Conservation (phyloP, 306 rosid species). For the Chamaecrista fasciculata region DNA sequence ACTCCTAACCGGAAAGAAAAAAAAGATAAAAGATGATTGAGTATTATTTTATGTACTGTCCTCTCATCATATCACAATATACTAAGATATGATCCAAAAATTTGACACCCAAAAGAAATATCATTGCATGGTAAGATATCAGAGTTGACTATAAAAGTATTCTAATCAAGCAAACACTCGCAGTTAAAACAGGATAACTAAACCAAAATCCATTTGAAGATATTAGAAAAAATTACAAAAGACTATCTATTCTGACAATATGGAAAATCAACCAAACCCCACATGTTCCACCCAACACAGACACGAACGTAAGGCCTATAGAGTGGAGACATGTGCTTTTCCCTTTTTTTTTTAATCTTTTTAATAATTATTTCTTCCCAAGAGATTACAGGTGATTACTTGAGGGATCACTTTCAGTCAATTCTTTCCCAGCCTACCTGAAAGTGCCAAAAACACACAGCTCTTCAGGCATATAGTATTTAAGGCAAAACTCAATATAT, state of each 20-base stretch:
- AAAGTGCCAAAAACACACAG: neutral
- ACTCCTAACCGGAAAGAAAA: no score
- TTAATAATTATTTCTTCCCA: conserved; percentile 34
- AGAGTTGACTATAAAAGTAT: no score
- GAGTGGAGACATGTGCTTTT: no score
- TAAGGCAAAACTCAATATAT: no score
- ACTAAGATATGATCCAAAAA: no score
- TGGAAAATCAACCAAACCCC: conserved; percentile 27
- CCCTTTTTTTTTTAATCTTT: conserved; percentile 23
- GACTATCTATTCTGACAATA: conserved; percentile 28
- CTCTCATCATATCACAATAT: no score
- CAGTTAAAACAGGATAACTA: no score
- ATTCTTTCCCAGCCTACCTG: conserved; percentile 16
- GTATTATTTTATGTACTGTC: no score
- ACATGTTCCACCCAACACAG: conserved; percentile 28
- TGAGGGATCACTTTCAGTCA: neutral
- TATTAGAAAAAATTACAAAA: conserved; percentile 19
- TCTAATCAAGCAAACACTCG: no score
- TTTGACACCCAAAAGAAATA: no score
- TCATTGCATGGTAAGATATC: no score
- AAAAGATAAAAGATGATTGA: no score
- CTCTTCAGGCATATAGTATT: neutral
- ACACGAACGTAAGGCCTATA: conserved; percentile 14
- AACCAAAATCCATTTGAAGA: conserved; percentile 19
- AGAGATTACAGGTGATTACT: neutral